Base-by-base conservation (phyloP, 2,329 filamentous ascomycete genomes). In the Cladophialophora bantiana region DNA sequence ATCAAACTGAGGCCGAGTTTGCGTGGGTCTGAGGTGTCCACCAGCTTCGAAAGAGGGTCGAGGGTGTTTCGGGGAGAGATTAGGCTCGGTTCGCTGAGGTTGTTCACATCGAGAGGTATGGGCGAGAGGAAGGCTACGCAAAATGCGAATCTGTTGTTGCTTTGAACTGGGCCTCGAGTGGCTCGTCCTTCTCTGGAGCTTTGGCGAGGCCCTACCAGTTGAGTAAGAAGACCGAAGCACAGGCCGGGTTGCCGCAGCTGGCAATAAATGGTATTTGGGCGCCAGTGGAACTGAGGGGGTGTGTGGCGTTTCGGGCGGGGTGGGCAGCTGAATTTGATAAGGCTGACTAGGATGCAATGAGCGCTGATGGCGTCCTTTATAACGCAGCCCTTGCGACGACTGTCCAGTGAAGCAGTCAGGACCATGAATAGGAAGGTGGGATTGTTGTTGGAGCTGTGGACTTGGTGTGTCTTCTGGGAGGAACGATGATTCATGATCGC, bases 271-370 rank as follows among this genome's bases (percentile, higher is more conserved):
- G 7, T 18, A 26, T 31, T 50, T 26, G 6, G 42, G 57, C 50
- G 57, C 38, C 57, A 40, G 15, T 50, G 38, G 10, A 59, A 38
- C 36, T 58, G 55, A 31, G 36, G 55, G 54, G 34, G 13, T 12
- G 18, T 7, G 57, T 59, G 57, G 57, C 57, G 36, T 31, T 59
- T 31, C 5, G 9, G 40, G 57, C 42, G 57, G 57, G 57, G 32
- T 12, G 15, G 34, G 36, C 20, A 38, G n/a, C 7, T 31, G 53
- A 36, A 12, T 7, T 31, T n/a, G 55, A 58, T 31, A 58, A 58
- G 55, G 36, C 20, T 36, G 55, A n/a, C 45, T 50, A 31, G 45
- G 45, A 50, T 50, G 20, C 45, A 12, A 20, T 10, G 18, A 15
- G n/a, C 18, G 13, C 18, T 10, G 32, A 26, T 42, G 15, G 31